phyloP scores from a whole-genome alignment of 768 basidiomycete species.

The Lyophyllum shimeji region DNA sequence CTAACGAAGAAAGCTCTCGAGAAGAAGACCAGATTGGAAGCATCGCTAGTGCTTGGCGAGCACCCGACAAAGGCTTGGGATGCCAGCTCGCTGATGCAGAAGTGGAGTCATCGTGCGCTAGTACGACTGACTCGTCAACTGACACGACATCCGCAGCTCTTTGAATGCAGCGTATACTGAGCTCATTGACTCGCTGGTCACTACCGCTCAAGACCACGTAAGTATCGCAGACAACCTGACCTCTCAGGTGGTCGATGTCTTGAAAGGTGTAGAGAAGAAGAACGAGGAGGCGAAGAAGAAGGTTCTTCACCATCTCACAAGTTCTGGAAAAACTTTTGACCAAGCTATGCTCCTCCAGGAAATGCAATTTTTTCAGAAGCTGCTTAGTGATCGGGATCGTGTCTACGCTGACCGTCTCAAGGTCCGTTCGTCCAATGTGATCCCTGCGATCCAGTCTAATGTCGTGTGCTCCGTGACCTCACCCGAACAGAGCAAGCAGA shows the following conservation, averaged over 20 bases:
- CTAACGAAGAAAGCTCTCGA: constrained; percentile 69
- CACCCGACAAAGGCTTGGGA: constrained; percentile 66
- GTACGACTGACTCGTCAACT: constrained; percentile 7
- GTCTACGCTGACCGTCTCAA: constrained; percentile 67
- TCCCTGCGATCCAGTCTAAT: background rate
- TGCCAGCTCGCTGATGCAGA: constrained; percentile 50
- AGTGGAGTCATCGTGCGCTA: constrained; percentile 35
- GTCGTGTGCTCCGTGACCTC: background rate
- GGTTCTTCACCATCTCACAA: constrained; percentile 31
- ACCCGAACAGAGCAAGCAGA: constrained; percentile 58
- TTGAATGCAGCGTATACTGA: constrained; percentile 69
- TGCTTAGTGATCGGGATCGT: constrained; percentile 69
- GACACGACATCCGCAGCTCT: constrained; percentile 46
- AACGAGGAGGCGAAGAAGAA: constrained; percentile 71
- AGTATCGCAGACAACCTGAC: constrained; percentile 62
- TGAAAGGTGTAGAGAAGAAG: constrained; percentile 58
- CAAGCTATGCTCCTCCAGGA: constrained; percentile 42
- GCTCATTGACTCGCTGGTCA: constrained; percentile 59
- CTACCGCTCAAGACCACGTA: constrained; percentile 68
- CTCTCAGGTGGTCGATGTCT: constrained; percentile 60
- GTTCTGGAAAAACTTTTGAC: constrained; percentile 3
- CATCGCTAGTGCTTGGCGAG: constrained; percentile 58
- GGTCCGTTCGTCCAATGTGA: constrained; percentile 40
- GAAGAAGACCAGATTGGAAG: constrained; percentile 62
- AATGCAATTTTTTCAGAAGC: constrained; percentile 67